These are phyloP conservation scores for Drosera capensis DNA, from an alignment of 148 eudicot species.

Conservation along the genomic window DNA sequence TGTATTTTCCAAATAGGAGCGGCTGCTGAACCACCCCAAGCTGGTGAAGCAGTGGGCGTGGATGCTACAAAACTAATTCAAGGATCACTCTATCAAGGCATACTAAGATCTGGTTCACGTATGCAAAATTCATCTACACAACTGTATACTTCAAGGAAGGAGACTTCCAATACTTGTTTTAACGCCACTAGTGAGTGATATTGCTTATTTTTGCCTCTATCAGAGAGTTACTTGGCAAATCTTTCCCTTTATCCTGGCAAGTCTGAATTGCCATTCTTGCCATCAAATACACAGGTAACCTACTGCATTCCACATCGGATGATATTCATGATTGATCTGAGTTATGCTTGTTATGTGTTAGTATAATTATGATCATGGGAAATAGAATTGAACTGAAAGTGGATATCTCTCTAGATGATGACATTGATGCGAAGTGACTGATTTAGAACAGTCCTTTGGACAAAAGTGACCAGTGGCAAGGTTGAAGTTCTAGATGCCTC, in stretches of 20 bases:
- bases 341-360: too few species aligned
- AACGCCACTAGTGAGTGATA: not conserved
- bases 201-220: constrained; percentile 4
- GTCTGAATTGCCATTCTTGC: constrained; percentile 86
- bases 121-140: constrained; percentile 13
- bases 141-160: not conserved
- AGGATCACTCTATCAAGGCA: constrained; percentile 60
- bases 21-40: constrained; percentile 43
- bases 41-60: constrained; percentile 31
- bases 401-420: too few species aligned
- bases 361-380: too few species aligned
- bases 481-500: too few species aligned
- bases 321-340: too few species aligned
- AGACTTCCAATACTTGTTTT: not conserved
- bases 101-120: constrained; percentile 67
- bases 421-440: too few species aligned
- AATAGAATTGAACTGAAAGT: too few species aligned
- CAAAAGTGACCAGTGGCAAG: too few species aligned
- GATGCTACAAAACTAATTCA: constrained; percentile 42
- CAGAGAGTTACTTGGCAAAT: constrained; percentile 94
- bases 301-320: too few species aligned
- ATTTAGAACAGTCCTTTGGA: too few species aligned
- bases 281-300: constrained; percentile 78
- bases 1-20: constrained; percentile 65
- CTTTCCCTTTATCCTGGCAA: constrained; percentile 87